Base-by-base conservation (phyloP, 192 early-diverging fungal genomes). In the Mycoemilia scoparia region DNA sequence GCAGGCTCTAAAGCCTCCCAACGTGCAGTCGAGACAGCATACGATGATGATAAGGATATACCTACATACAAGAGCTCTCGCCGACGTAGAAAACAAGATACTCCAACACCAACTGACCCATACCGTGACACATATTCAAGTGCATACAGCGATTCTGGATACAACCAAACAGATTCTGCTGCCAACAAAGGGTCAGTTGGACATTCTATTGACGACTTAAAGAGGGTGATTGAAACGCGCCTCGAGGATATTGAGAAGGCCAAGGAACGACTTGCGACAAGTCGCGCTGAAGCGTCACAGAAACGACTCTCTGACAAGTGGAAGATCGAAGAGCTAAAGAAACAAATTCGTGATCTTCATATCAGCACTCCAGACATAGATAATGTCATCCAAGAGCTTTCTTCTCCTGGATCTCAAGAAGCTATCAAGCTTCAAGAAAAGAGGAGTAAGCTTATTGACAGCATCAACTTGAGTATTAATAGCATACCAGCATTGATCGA, bases 311-410 rank as follows among this genome's bases (percentile, higher is more conserved):
- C 58, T 1, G n/a, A 25, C 17, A 45, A 57, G 17, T 51, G 50
- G 46, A 44, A 47, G 8, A 44, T 65, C 29, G 52, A 54, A 24
- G 52, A 59, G 5, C 45, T 65, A 16, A 65, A 65, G 36, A 41
- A 45, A 26, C 48, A 55, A 21, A 51, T 65, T 30, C 50, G 53
- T 21, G 49, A 47, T 13, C 39, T 53, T 19, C 55, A 65, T 37
- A 32, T 46, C 21, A 19, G 40, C 4, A 60, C 42, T 6, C 46
- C 51, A 0, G 16, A 22, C 18, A 24, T 7, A 7, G 24, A 24
- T 1, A 28, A 5, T 21, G 34, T 15, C 24, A 7, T 14, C 4
- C 25, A 10, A 12, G 9, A n/a, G n/a, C n/a, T n/a, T n/a, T n/a
- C n/a, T n/a, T n/a, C n/a, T n/a, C n/a, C 45, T 11, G 51, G 17